Base-by-base conservation (phyloP, 352 stramenopile genomes). In the Pythium chondricola region DNA sequence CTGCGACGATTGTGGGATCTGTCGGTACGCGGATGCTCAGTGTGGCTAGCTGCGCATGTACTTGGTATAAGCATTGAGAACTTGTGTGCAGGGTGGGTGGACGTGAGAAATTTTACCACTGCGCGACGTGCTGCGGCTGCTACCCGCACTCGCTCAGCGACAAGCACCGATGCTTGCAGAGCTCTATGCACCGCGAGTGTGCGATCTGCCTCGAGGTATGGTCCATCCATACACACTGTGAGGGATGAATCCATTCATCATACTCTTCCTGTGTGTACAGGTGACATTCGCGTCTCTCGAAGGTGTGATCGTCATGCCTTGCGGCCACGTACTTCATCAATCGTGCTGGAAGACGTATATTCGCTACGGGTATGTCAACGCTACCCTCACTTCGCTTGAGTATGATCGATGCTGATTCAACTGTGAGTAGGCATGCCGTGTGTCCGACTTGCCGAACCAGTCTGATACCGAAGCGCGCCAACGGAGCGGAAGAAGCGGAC, bases 51-150 rank as follows among this genome's bases (percentile, higher is more conserved):
- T 24, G 18, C 13, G 7, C 16, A 25, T 22, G 8, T 20, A 22
- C 18, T 32, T 14, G n/a, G n/a, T n/a, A n/a, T n/a, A n/a, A n/a
- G n/a, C 17, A 10, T 32, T 41, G 11, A 41, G 17, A 16, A 14
- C 11, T 30, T 45, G 33, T 26, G 6, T 35, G 26, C 41, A 87
- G 75, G 17, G 80, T 92, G 14, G 80, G 80, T 30, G 80, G 80
- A 0, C 71, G 77, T 4, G 77, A 85, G 45, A 89, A 89, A 48
- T 92, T 68, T 52, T 92, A 85, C 59, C 77, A 92, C 61, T 92
- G 80, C 47, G 51, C 58, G 16, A 88, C 65, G 51, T 92, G 80
- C 55, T 87, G 75, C 43, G 80, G 80, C 2, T 92, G 80, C 63
- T 92, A 88, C 45, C 73, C 80, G 42, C 69, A 80, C 47, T 81